Evolutionary conservation across 768 basidiomycete species (phyloP).

Genomic region (Hericium coralloides): DNA sequence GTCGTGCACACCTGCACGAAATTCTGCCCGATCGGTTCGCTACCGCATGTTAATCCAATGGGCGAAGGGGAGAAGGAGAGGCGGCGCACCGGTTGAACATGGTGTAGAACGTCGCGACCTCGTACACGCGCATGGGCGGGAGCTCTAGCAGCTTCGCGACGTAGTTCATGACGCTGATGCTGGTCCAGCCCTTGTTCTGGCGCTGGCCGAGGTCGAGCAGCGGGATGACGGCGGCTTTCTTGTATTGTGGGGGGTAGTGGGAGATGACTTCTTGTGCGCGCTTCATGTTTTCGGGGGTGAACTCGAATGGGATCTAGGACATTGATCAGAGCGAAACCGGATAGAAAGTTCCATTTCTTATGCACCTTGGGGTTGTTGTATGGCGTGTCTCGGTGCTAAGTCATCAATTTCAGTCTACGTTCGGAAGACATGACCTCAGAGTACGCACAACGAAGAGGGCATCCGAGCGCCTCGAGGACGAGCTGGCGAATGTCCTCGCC

Average conservation of each 20-base stretch:
- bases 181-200: slow-evolving; percentile 98
- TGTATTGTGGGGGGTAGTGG: slow-evolving; percentile 94
- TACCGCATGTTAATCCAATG: slow-evolving; percentile 20
- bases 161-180: slow-evolving; percentile 98
- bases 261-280: slow-evolving; percentile 84
- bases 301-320: slow-evolving; percentile 81
- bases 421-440: slow-evolving; percentile 7
- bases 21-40: slow-evolving; percentile 88
- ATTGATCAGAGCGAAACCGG: not conserved
- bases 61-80: not conserved
- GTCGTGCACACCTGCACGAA: slow-evolving; percentile 99
- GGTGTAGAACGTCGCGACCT: slow-evolving; percentile 98
- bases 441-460: slow-evolving; percentile 77
- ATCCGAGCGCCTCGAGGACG: slow-evolving; percentile 53
- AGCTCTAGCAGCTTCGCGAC: slow-evolving; percentile 89
- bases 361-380: slow-evolving; percentile 88
- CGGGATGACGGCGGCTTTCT: slow-evolving; percentile 97
- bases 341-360: not conserved
- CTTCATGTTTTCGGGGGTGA: slow-evolving; percentile 73
- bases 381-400: slow-evolving; percentile 86
- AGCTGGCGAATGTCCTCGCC: slow-evolving; percentile 26
- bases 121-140: slow-evolving; percentile 98
- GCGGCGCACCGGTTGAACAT: slow-evolving; percentile 94
- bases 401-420: slow-evolving; percentile 11
- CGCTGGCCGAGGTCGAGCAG: slow-evolving; percentile 93